Percentiles rank a stretch among this genome's conserved stretches.
These are phyloP conservation scores for Candida chilensis DNA, from an alignment of 805 yeast genomes.

Conservation along the genomic window DNA sequence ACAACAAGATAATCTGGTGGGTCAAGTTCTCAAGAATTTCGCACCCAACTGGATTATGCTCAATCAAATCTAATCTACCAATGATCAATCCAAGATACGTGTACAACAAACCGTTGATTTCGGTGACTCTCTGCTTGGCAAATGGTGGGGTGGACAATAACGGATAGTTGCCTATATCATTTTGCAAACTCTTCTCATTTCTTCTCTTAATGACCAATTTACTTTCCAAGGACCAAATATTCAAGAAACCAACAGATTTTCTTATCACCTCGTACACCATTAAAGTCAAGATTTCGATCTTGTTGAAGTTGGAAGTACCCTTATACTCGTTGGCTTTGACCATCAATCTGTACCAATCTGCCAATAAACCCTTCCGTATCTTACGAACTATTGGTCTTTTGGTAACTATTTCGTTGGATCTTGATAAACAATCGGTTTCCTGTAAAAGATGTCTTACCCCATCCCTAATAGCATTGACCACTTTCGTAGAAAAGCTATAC, in stretches of 20 bases:
- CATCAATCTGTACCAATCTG: slow-evolving; percentile 78
- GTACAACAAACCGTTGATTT: slow-evolving; percentile 49
- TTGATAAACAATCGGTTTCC: slow-evolving; percentile 64
- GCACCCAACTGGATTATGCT: slow-evolving; percentile 64
- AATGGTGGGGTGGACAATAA: slow-evolving; percentile 46
- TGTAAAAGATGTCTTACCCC: slow-evolving; percentile 61
- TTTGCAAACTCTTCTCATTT: slow-evolving; percentile 12
- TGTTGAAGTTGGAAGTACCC: slow-evolving; percentile 47
- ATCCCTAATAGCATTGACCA: slow-evolving; percentile 60
- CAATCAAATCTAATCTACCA: slow-evolving; percentile 74
- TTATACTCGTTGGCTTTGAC: slow-evolving; percentile 68
- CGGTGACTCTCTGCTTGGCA: slow-evolving; percentile 55
- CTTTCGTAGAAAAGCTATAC: slow-evolving; percentile 46
- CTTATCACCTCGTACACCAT: slow-evolving; percentile 61
- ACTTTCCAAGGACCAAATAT: slow-evolving; percentile 65
- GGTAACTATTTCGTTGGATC: slow-evolving; percentile 63
- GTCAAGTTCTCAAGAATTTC: slow-evolving; percentile 56
- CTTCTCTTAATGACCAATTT: slow-evolving; percentile 30
- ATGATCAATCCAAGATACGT: slow-evolving; percentile 57
- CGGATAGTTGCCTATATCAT: slow-evolving; percentile 30
- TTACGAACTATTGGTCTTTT: slow-evolving; percentile 51
- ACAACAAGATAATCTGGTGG: slow-evolving; percentile 57
- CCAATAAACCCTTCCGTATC: slow-evolving; percentile 57
- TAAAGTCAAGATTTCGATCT: slow-evolving; percentile 52
- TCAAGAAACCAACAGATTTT: slow-evolving; percentile 55